Base-by-base conservation (phyloP, 176 grass and related monocot genomes). In the Aegilops tauschii region DNA sequence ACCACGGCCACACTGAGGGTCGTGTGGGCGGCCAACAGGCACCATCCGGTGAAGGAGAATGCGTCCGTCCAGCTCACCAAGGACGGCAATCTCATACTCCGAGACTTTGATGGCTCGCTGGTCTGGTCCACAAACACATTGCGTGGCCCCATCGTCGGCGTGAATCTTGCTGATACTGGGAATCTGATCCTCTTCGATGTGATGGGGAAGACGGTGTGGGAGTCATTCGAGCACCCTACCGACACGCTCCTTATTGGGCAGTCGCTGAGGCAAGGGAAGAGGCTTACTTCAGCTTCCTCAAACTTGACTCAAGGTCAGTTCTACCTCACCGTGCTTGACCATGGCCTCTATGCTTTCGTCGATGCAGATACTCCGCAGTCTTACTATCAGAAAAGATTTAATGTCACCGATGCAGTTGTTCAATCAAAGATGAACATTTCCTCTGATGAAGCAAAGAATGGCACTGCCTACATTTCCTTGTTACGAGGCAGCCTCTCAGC, bases 181-280 rank as follows among this genome's bases (percentile, higher is more conserved):
- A 93, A 93, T 49, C 65, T 93, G 91, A 87, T 93, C 74, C 93
- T 95, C 65, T 93, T 85, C 9, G 61, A 93, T 9, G 10, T 58
- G 44, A 63, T 86, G 36, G 84, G 83, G 83, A 82, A 79, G 83
- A 82, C 75, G 0, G 61, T 89, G 12, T 95, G 93, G 93, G 88
- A 91, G 84, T 91, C 91, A 4, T 95, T 95, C 54, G 80, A 87
- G 1, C 58, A 91, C 36, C 93, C 90, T 27, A 89, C 91, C 20
- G 88, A 93, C 25, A 89, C 91, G 1, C 80, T 91, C 13, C 88
- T 93, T 28, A 74, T 87, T 21, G 91, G 91, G 35, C 91, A 95
- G 81, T 86, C 86, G 42, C 54, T 95, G 71, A 73, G 77, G 61
- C 80, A 93, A 90, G 83, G 93, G 64, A 76, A 88, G 80, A 87